Conservation (phyloP, 2,329 filamentous ascomycete species). For the Drechmeria coniospora region DNA sequence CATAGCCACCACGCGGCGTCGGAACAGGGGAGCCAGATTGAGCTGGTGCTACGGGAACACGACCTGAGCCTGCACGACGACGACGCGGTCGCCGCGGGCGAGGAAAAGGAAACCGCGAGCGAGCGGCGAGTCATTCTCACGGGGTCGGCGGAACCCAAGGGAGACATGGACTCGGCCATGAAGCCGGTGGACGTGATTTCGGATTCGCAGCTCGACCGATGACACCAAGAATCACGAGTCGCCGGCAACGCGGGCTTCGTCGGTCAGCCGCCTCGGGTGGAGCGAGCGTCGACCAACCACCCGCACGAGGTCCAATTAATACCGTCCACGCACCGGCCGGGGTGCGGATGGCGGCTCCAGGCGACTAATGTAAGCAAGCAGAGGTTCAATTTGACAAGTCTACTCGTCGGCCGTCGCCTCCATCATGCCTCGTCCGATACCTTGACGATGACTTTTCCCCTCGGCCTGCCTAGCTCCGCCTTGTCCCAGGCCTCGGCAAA, state of each 20-base stretch:
- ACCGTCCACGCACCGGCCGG: no score
- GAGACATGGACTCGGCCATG: constrained; percentile 12
- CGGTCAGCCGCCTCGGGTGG: not conserved
- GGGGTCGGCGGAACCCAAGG: no score
- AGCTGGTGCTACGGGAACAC: constrained; percentile 10
- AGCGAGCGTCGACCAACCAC: no score
- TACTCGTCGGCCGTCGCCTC: no score
- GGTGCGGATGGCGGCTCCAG: no score
- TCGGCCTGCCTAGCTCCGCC: constrained; percentile 18
- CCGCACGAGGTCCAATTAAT: no score
- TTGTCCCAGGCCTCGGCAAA: constrained; percentile 22
- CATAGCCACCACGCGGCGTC: constrained; percentile 1
- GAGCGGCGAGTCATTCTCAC: no score
- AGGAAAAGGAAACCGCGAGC: not conserved
- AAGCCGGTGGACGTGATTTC: constrained; percentile 13
- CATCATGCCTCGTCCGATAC: no score
- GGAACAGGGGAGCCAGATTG: constrained; percentile 14
- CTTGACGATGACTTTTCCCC: constrained; percentile 24
- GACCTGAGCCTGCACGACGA: constrained; percentile 4
- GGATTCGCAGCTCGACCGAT: constrained; percentile 1
- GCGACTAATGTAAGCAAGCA: no score
- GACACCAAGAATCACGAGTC: not conserved
- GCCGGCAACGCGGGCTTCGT: no score
- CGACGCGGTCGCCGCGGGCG: constrained; percentile 5
- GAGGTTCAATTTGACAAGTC: no score